These are phyloP conservation scores for Persicaria tinctoria DNA, from an alignment of 148 eudicot species.

Conservation along the genomic window DNA sequence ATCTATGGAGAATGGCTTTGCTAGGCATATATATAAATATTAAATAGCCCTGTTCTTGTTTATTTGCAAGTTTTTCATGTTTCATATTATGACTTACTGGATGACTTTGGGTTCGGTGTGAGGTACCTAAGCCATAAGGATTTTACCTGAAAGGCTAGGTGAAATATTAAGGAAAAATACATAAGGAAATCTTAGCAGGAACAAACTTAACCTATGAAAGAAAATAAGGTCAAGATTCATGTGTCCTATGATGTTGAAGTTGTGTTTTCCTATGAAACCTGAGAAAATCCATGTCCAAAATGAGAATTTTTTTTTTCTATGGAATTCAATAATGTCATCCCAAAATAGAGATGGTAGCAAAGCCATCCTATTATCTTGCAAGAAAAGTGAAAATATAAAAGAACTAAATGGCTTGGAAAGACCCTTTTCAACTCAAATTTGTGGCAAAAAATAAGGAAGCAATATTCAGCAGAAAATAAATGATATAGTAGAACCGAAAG, in stretches of 20 bases:
- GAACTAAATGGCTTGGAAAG: constrained; percentile 4
- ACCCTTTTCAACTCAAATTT: not conserved
- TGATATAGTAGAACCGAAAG: no score
- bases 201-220: not conserved
- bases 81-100: no score
- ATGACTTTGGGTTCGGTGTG: constrained; percentile 33
- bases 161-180: not conserved
- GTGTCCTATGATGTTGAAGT: no score
- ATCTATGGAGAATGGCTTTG: no score
- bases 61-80: no score
- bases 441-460: no score
- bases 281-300: not conserved
- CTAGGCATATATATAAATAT: no score
- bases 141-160: constrained; percentile 49
- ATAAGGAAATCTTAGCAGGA: not conserved
- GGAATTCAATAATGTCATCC: not conserved
- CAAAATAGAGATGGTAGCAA: not conserved
- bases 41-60: no score
- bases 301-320: not conserved
- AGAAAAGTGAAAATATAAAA: not conserved
- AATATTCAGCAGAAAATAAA: no score
- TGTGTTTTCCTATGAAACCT: not conserved
- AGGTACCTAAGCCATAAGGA: constrained; percentile 80
- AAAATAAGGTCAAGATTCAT: not conserved
- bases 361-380: not conserved